Conservation (phyloP, 2,329 filamentous ascomycete species). For the Talaromyces islandicus region DNA sequence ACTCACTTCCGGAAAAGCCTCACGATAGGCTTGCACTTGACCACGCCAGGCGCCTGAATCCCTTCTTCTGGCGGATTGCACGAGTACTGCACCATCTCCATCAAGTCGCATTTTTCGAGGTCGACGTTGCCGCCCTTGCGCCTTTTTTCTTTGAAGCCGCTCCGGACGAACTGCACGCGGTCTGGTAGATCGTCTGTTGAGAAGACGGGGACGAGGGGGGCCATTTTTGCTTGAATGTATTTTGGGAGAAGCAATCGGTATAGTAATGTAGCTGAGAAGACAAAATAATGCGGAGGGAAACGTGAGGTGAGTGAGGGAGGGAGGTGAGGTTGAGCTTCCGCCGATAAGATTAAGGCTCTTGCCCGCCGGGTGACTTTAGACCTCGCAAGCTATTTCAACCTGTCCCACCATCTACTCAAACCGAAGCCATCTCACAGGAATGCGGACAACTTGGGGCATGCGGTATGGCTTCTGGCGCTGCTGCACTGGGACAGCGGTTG, state of each 20-base stretch:
- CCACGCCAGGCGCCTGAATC: slow-evolving; percentile 36
- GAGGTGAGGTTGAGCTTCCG: neutral
- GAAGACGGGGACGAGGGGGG: slow-evolving; percentile 51
- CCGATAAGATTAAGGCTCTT: neutral
- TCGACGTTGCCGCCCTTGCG: slow-evolving; percentile 48
- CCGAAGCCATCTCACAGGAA: neutral
- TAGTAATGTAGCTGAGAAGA: neutral
- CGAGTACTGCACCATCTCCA: slow-evolving; percentile 58
- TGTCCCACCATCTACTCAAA: neutral
- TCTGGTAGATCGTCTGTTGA: slow-evolving; percentile 45
- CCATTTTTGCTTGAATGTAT: slow-evolving; percentile 36
- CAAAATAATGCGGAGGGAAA: neutral
- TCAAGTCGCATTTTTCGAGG: slow-evolving; percentile 50
- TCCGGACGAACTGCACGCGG: slow-evolving; percentile 42
- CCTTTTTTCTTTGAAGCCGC: slow-evolving; percentile 43
- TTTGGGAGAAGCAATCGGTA: neutral
- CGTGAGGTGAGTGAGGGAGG: neutral
- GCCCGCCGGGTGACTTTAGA: neutral
- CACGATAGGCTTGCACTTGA: slow-evolving; percentile 53
- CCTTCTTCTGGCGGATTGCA: slow-evolving; percentile 49
- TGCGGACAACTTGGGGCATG: neutral
- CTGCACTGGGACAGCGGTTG: slow-evolving; percentile 47
- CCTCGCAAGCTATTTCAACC: neutral
- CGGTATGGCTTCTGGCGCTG: slow-evolving; percentile 16
- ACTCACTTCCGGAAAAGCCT: slow-evolving; percentile 53